Percentiles rank a stretch among this genome's conserved stretches.
phyloP scores from a whole-genome alignment of 1,284 basidiomycete species.

The Paramarasmius palmivorus region DNA sequence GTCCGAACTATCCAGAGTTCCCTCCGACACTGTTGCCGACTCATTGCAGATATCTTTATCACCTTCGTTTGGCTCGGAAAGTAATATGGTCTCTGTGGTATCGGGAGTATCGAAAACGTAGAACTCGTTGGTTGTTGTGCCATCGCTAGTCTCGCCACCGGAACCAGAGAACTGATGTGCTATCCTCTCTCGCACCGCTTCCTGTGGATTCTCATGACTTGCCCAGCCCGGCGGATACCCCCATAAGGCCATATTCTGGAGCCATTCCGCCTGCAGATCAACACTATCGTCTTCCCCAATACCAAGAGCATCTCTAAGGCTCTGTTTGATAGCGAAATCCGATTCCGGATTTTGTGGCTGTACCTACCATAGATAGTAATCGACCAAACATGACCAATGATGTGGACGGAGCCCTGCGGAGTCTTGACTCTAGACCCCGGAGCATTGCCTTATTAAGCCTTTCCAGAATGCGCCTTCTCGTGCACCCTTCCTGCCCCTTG shows the following conservation, averaged over 20 bases:
- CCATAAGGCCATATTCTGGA: conserved; percentile 66
- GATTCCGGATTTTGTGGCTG: no score
- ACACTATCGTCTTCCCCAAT: conserved; percentile 18
- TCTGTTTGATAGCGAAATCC: no score
- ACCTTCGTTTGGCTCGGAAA: no score
- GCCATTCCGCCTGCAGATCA: conserved; percentile 55
- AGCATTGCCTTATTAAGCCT: no score
- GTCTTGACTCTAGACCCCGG: no score
- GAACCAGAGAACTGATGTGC: conserved; percentile 22
- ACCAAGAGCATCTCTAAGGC: conserved; percentile 43
- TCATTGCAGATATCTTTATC: neutral
- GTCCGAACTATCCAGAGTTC: conserved; percentile 4
- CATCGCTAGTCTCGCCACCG: conserved; percentile 12
- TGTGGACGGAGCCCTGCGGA: no score
- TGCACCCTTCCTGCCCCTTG: no score
- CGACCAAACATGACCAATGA: no score
- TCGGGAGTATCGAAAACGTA: no score
- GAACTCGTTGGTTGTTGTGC: conserved; percentile 8
- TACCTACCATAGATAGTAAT: no score
- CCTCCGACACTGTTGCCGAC: neutral
- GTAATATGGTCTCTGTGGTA: no score
- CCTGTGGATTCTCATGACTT: conserved; percentile 49
- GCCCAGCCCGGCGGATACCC: conserved; percentile 78
- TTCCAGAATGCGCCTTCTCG: no score
- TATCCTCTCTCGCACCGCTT: conserved; percentile 43